Conservation (phyloP, 345 rosid genomes). For the Euphorbia tirucalli region DNA sequence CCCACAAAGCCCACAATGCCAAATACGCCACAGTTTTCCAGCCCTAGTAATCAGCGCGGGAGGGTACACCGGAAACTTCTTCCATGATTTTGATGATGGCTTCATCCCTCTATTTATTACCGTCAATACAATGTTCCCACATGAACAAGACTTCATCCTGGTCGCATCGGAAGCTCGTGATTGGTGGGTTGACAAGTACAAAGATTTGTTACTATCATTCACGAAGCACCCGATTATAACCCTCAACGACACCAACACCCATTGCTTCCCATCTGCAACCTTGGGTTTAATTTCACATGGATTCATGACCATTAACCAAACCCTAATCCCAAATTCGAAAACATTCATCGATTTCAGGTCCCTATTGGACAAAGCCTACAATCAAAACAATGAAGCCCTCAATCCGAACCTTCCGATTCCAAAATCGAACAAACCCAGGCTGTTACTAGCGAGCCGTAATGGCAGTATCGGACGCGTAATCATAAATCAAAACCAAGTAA, state of each 20-base stretch:
- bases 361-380: slow-evolving; percentile 21
- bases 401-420: slow-evolving; percentile 3
- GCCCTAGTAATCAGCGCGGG: slow-evolving; percentile 37
- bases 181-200: slow-evolving; percentile 31
- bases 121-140: slow-evolving; percentile 20
- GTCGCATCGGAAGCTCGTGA: slow-evolving; percentile 16
- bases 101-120: slow-evolving; percentile 41
- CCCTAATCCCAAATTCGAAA: slow-evolving; percentile 15
- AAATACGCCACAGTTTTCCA: slow-evolving; percentile 23
- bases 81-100: slow-evolving; percentile 39
- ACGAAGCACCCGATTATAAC: slow-evolving; percentile 23
- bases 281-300: slow-evolving; percentile 39
- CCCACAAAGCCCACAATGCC: slow-evolving; percentile 24
- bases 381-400: neutral
- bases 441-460: slow-evolving; percentile 12
- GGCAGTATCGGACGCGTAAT: slow-evolving; percentile 15
- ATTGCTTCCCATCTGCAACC: slow-evolving; percentile 34
- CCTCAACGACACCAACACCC: slow-evolving; percentile 21
- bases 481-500: slow-evolving; percentile 18
- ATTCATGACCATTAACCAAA: slow-evolving; percentile 26
- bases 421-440: slow-evolving; percentile 6
- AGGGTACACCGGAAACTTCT: slow-evolving; percentile 41
- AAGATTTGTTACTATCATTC: slow-evolving; percentile 14
- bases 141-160: slow-evolving; percentile 23
- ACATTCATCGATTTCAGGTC: slow-evolving; percentile 23